Evolutionary conservation across 768 basidiomycete species (phyloP).

Genomic region (Phanerochaete carnosa): DNA sequence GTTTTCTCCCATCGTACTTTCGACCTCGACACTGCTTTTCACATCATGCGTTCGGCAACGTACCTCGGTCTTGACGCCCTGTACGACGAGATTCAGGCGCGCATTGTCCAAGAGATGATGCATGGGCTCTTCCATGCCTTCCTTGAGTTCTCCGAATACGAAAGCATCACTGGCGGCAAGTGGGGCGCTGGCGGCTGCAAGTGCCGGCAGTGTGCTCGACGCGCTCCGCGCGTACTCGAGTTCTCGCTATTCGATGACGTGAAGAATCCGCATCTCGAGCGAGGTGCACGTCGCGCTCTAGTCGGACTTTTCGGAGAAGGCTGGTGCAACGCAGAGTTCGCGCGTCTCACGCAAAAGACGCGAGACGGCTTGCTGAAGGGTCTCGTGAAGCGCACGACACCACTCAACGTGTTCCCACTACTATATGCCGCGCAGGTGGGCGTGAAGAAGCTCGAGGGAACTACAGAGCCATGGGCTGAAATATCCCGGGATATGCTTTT

Average conservation of each 20-base stretch:
- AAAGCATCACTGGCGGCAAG: conserved; percentile 64
- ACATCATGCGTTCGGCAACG: conserved; percentile 77
- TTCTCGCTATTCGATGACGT: conserved; percentile 80
- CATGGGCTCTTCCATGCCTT: conserved; percentile 88
- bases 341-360: conserved; percentile 58
- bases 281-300: conserved; percentile 70
- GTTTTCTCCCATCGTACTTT: conserved; percentile 90
- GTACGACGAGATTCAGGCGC: conserved; percentile 74
- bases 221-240: conserved; percentile 79
- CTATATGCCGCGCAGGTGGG: conserved; percentile 67
- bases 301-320: conserved; percentile 85
- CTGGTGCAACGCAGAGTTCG: conserved; percentile 85
- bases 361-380: conserved; percentile 72
- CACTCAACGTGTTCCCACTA: conserved; percentile 63
- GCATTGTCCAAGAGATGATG: conserved; percentile 84
- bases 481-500: conserved; percentile 65
- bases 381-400: conserved; percentile 64
- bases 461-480: conserved; percentile 74
- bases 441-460: conserved; percentile 46
- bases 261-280: conserved; percentile 54
- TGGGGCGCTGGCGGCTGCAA: conserved; percentile 86
- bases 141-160: conserved; percentile 76
- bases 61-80: conserved; percentile 78
- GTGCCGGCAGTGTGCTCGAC: conserved; percentile 78
- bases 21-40: conserved; percentile 89